Percentiles rank a stretch among this genome's conserved stretches.
These are phyloP conservation scores for Paecilomyces niveus DNA, from an alignment of 2,329 filamentous ascomycete species.

Conservation along the genomic window DNA sequence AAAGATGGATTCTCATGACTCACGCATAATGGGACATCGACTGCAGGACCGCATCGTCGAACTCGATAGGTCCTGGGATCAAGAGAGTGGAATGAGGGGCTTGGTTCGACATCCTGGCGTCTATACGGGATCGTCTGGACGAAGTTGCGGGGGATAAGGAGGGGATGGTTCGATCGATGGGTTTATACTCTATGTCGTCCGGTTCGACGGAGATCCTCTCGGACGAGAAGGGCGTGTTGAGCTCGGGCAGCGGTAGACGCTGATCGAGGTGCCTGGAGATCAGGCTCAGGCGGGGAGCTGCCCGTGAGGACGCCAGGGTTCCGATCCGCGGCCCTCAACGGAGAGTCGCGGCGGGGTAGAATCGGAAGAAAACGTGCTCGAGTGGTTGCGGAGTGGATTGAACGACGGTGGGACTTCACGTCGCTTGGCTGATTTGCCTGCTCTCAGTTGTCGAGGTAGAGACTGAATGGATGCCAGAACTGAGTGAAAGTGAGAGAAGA, in stretches of 20 bases:
- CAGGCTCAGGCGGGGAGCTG: constrained; percentile 49
- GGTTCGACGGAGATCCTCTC: constrained; percentile 46
- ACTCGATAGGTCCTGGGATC: constrained; percentile 96
- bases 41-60: constrained; percentile 91
- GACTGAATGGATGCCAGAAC: neutral
- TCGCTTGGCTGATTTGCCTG: neutral
- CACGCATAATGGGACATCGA: constrained; percentile 84
- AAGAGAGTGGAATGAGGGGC: constrained; percentile 65
- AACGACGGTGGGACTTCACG: neutral
- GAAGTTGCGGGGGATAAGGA: constrained; percentile 10
- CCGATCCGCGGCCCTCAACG: constrained; percentile 27
- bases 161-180: constrained; percentile 25
- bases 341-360: constrained; percentile 9
- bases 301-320: constrained; percentile 43
- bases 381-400: constrained; percentile 5
- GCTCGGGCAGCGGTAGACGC: constrained; percentile 46
- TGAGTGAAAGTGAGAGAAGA: neutral
- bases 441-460: neutral
- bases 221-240: constrained; percentile 59
- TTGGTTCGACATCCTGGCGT: constrained; percentile 50
- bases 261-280: constrained; percentile 56
- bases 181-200: constrained; percentile 50
- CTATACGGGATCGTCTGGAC: constrained; percentile 3
- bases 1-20: constrained; percentile 5
- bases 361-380: constrained; percentile 7